phyloP scores from a whole-genome alignment of 495 filamentous ascomycete genomes.

The Apodospora peruviana region DNA sequence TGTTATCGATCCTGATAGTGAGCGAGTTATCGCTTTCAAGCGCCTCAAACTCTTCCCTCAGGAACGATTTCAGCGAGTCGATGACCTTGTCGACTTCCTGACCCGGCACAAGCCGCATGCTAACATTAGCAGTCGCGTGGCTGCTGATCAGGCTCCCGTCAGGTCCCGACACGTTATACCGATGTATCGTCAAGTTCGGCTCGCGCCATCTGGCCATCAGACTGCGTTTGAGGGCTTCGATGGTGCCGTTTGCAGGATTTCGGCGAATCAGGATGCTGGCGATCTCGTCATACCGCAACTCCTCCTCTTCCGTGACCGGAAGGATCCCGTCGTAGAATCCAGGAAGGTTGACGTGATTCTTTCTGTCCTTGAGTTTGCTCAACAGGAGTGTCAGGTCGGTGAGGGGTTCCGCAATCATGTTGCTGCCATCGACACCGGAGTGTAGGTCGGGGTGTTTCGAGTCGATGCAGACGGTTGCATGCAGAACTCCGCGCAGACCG shows the following conservation, averaged over 20 bases:
- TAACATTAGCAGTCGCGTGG: slow-evolving; percentile 77
- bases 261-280: slow-evolving; percentile 65
- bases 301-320: slow-evolving; percentile 67
- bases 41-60: slow-evolving; percentile 63
- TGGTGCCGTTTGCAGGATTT: slow-evolving; percentile 59
- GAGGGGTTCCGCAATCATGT: slow-evolving; percentile 78
- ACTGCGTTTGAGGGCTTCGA: slow-evolving; percentile 63
- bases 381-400: slow-evolving; percentile 84
- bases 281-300: slow-evolving; percentile 78
- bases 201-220: slow-evolving; percentile 96
- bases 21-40: slow-evolving; percentile 77
- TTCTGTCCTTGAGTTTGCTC: slow-evolving; percentile 65
- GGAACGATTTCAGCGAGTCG: slow-evolving; percentile 55
- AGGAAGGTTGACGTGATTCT: slow-evolving; percentile 57
- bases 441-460: slow-evolving; percentile 86
- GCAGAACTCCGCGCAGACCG: slow-evolving; percentile 88
- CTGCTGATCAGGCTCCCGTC: slow-evolving; percentile 85
- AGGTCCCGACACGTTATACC: slow-evolving; percentile 82
- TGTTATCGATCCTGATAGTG: slow-evolving; percentile 78
- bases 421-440: slow-evolving; percentile 90
- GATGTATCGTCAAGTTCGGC: slow-evolving; percentile 87
- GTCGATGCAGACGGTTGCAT: slow-evolving; percentile 81
- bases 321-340: slow-evolving; percentile 83
- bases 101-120: slow-evolving; percentile 87
- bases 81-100: slow-evolving; percentile 77